Evolutionary conservation across 768 basidiomycete genomes (phyloP).

Genomic region (Xerocomellus chrysenteron): DNA sequence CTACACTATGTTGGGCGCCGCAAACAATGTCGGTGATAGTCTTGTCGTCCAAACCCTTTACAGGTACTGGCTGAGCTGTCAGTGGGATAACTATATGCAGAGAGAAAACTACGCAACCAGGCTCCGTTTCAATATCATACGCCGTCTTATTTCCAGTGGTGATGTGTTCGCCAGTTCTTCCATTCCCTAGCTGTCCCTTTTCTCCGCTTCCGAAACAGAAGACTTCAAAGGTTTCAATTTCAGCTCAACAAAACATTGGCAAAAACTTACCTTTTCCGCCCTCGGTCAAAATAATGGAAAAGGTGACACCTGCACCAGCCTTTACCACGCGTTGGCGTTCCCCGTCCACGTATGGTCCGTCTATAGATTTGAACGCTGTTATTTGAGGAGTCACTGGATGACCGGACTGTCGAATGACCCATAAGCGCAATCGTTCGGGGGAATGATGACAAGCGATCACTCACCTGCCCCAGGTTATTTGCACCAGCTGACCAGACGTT

Average conservation of each 20-base stretch:
- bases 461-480: constrained; percentile 80
- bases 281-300: constrained; percentile 80
- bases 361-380: constrained; percentile 59
- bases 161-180: constrained; percentile 89
- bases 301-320: constrained; percentile 80
- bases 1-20: constrained; percentile 85
- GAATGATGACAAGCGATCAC: constrained; percentile 13
- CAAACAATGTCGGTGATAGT: constrained; percentile 80
- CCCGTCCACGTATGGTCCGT: constrained; percentile 56
- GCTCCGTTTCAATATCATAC: constrained; percentile 73
- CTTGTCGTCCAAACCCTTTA: constrained; percentile 75
- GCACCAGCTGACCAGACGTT: constrained; percentile 81
- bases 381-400: constrained; percentile 66
- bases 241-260: not conserved
- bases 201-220: constrained; percentile 91
- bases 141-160: constrained; percentile 81
- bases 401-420: constrained; percentile 54
- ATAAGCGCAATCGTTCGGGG: not conserved
- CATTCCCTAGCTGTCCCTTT: constrained; percentile 91
- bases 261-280: constrained; percentile 66
- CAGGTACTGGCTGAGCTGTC: constrained; percentile 49
- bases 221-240: constrained; percentile 43
- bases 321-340: constrained; percentile 64
- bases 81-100: not conserved
- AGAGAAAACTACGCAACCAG: constrained; percentile 45